Conservation (phyloP, 208 protist species). For the Strigomonas culicis region DNA sequence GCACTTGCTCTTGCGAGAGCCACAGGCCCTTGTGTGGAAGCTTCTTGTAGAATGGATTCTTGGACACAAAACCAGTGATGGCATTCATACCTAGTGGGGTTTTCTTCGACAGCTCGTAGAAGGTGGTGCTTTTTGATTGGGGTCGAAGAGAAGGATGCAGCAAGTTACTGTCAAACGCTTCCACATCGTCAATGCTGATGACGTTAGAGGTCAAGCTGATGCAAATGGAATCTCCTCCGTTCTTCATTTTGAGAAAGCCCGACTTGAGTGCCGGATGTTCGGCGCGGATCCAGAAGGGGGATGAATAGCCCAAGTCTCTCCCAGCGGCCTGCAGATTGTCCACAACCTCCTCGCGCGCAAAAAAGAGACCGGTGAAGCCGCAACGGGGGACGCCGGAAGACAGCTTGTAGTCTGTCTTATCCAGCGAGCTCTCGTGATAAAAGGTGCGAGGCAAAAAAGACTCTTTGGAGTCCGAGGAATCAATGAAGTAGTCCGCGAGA, state of each 20-base stretch:
- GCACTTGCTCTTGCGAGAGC: conserved; percentile 81
- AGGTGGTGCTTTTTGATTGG: background rate
- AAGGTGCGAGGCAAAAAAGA: conserved; percentile 63
- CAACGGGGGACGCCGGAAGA: conserved; percentile 39
- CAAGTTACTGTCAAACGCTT: conserved; percentile 31
- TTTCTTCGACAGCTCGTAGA: conserved; percentile 18
- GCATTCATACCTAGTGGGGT: conserved; percentile 80
- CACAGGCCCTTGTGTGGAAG: conserved; percentile 71
- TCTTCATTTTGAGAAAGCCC: conserved; percentile 61
- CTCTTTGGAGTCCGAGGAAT: conserved; percentile 32
- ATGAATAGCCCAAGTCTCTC: conserved; percentile 60
- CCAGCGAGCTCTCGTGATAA: conserved; percentile 55
- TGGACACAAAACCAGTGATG: conserved; percentile 56
- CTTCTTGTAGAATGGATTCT: conserved; percentile 65
- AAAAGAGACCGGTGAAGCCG: conserved; percentile 77
- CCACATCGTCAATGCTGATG: conserved; percentile 53
- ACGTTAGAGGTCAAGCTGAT: conserved; percentile 70
- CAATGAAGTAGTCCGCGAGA: conserved; percentile 71
- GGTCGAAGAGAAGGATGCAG: conserved; percentile 51
- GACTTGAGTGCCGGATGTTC: conserved; percentile 61
- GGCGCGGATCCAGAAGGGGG: conserved; percentile 79
- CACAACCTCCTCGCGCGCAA: conserved; percentile 80
- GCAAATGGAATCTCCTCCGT: conserved; percentile 79
- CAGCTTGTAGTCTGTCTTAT: conserved; percentile 15
- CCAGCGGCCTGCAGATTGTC: conserved; percentile 86